Evolutionary conservation across 805 yeast species (phyloP).

Genomic region (Yarrowia alimentaria): DNA sequence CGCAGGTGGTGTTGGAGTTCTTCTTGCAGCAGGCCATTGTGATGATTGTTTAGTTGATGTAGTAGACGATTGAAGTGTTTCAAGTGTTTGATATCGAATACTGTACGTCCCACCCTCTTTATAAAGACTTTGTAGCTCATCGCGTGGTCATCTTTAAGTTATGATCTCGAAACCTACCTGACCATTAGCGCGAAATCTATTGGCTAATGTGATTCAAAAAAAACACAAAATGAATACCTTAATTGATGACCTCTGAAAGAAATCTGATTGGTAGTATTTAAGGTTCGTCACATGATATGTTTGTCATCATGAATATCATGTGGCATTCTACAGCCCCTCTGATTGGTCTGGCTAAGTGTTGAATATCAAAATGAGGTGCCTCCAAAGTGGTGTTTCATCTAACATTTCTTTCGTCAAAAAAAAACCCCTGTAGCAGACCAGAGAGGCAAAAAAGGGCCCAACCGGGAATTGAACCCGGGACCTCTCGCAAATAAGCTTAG

Average conservation of each 20-base stretch:
- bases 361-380: no score
- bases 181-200: background rate
- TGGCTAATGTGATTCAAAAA: background rate
- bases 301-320: background rate
- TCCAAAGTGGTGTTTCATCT: no score
- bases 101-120: constrained; percentile 1
- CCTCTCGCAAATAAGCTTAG: constrained; percentile 26
- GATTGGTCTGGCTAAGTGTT: no score
- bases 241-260: constrained; percentile 14
- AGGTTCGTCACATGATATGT: constrained; percentile 11
- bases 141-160: constrained; percentile 9
- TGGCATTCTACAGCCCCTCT: no score
- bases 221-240: background rate
- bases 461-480: constrained; percentile 27
- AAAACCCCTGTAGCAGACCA: background rate
- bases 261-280: background rate
- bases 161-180: constrained; percentile 11
- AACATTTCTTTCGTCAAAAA: no score
- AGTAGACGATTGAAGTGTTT: constrained; percentile 5
- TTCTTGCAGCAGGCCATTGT: constrained; percentile 45
- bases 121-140: constrained; percentile 9
- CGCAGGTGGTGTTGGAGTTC: constrained; percentile 49
- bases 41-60: constrained; percentile 1
- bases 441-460: constrained; percentile 11
- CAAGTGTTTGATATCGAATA: constrained; percentile 12